Base-by-base conservation (phyloP, 345 rosid species). In the Citrus australasica region DNA sequence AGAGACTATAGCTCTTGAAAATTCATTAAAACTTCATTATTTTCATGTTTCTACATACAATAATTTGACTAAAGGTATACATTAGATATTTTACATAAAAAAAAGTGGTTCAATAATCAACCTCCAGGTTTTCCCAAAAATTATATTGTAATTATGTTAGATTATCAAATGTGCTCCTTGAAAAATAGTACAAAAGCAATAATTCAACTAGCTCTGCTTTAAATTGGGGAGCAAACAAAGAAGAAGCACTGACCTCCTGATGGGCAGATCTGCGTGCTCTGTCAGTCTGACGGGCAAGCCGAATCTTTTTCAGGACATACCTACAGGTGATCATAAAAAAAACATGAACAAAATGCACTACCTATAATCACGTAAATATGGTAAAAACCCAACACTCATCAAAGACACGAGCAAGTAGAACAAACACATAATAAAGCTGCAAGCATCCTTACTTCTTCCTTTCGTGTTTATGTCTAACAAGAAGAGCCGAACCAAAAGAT, bases 401-500 rank as follows among this genome's bases (percentile, higher is more conserved):
- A 51, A 66, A 28, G 8, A 56, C 37, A 61, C 64, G 56, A 66
- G 14, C 48, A 73, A 55, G 1, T 10, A 25, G 2, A 48, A 33
- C 3, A 71, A 25, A 66, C 2, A 61, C 10, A 13, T 4, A 62
- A 48, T 42, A 65, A 60, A 35, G 33, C 4, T 48, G 73, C 75
- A 76, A 80, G 56, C 74, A 77, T 66, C 16, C 93, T 80, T 62
- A 92, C 99, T 91, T 96, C 76, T 92, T 94, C 77, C 83, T 90
- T 84, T 96, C 99, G 84, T 91, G 98, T 83, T 88, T 96, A 86
- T 96, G 99, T 88, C 92, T 88, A 70, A 96, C 98, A 58, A 96
- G 98, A 88, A 92, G 95, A 79, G 99, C 99, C 73, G 99, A 92
- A 78, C 98, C 98, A 78, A 96, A 94, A 46, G 97, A 96, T 7